Evolutionary conservation across 805 yeast species (phyloP), one percentile per base, ranked within the genome.

Genomic region (Candida ovalis): DNA sequence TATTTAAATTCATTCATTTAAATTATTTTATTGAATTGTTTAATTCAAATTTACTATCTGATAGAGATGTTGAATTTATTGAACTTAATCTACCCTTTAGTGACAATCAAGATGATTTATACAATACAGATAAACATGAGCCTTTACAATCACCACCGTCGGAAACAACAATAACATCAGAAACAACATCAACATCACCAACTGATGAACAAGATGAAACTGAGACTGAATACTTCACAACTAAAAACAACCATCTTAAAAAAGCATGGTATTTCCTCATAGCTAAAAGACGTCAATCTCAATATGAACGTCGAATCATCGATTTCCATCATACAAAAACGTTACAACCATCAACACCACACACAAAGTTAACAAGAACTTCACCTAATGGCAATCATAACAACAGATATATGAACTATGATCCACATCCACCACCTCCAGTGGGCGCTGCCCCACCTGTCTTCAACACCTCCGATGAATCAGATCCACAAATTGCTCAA

Each of bases 261-360:
- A 15, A 30, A 27, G 71, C 80, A 0, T 80, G 84, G 84, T 63
- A 70, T 4, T 67, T 78, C 22, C 52, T 80, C 3, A 54, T 80
- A 2, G 60, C 60, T 21, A 75, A 77, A 53, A 72, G 76, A 51
- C 68, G 70, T 46, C 80, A 77, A 56, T 74, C 81, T 42, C 80
- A 75, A 53, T 78, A 76, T 53, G 81, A 79, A 50, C 55, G 82
- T 38, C 55, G 67, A 15, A 55, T 75, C 47, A 66, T 74, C 17
- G 69, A 76, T 47, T 64, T 59, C 28, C 68, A 70, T 52, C 28
- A 38, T 58, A 46, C 44, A 8, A 49, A 46, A 39, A 40, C 51
- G 4, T 33, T 42, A 28, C 36, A 50, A 35, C 25, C 42, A 17
- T 28, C 42, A 17, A 24, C n/a, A 7, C 19, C 27, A 6, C 17